Evolutionary conservation across 352 stramenopile species (phyloP), one percentile per base, ranked within the genome.

Genomic region (Phytophthora europaea): DNA sequence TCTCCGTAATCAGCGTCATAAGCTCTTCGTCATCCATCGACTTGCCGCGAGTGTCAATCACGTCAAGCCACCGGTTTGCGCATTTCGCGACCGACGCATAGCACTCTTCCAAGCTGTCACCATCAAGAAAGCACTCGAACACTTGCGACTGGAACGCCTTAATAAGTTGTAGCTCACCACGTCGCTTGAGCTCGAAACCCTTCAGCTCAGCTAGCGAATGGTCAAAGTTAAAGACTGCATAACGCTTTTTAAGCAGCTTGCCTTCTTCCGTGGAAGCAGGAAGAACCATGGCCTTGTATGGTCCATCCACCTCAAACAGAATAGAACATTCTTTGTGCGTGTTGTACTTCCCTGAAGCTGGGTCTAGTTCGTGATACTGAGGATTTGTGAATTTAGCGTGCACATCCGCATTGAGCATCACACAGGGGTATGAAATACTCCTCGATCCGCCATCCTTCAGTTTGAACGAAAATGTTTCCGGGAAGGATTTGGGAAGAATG

Each of bases 381-480:
- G 99, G 97, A 73, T 99, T 99, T 20, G 98, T 99, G 80, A 99
- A 99, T 65, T 99, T 98, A 51, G 98, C 93, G 63, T 99, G 89
- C 7, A 99, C 97, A 75, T 99, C 95, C 22, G 98, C 98, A 78
- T 99, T 99, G 16, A 99, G 83, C 98, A 99, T 99, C 43, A 99
- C 94, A 75, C 98, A 99, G 10, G 98, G 98, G 80, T 99, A 99
- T 60, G 97, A 98, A 47, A 99, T 93, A 51, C 98, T 92, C 38
- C 89, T 96, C 2, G 75, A 83, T 13, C 79, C 80, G 15, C 83
- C 84, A 64, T 92, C 80, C 28, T 89, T 83, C 0, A 92, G 77
- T 47, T 86, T 77, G 76, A 99, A 99, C 1, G 78, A 97, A 65
- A 99, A 99, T 16, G 98, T 98, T 78, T 99, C 97, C 0, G 98